Evolutionary conservation across 805 yeast species (phyloP), one percentile per base, ranked within the genome.

Genomic region (Teunomyces atbi): DNA sequence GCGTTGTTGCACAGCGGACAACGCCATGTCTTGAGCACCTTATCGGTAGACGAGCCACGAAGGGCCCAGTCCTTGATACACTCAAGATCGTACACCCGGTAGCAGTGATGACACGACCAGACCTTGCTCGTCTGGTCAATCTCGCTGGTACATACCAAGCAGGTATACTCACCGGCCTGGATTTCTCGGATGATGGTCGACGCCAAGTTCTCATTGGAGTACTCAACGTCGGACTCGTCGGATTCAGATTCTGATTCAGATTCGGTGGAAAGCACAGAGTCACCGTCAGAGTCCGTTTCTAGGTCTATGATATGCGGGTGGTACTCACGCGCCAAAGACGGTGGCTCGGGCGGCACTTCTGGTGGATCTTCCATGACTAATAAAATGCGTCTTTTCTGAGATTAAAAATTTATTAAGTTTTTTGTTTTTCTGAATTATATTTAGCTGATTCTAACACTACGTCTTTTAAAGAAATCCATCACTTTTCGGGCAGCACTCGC

Each of bases 31-130:
- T 77, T 78, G 37, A 76, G 74, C 1, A 65, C 67, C 40, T 61
- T 57, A 28, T 80, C 80, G 1, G 87, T 83, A 5, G 87, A 78
- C 2, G 86, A 79, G 4, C 91, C 91, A 50, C 86, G 74, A 19
- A 69, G 63, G 2, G 96, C 92, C 99, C 99, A 94, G 53, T 84
- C 89, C 42, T 78, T 69, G 38, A 90, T 85, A 68, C 99, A 92
- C 11, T 81, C 83, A 38, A 89, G 71, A 61, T 92, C 97, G 60
- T 89, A 92, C 1, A 86, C 96, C 48, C 97, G 72, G 59, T 69
- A 85, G 61, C 99, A 92, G 21, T 74, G 69, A 6, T 66, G 62
- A 62, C 99, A 92, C 5, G 89, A 77, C 94, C 96, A 94, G 45
- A 90, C 73, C 39, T 74, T 68, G 18, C 90, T 82, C 10, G 71